A percentile compares a stretch with the other conserved stretches of the same genome.
These are phyloP conservation scores for Metarhizium humberi DNA, from an alignment of 2,329 filamentous ascomycete species.

Conservation along the genomic window DNA sequence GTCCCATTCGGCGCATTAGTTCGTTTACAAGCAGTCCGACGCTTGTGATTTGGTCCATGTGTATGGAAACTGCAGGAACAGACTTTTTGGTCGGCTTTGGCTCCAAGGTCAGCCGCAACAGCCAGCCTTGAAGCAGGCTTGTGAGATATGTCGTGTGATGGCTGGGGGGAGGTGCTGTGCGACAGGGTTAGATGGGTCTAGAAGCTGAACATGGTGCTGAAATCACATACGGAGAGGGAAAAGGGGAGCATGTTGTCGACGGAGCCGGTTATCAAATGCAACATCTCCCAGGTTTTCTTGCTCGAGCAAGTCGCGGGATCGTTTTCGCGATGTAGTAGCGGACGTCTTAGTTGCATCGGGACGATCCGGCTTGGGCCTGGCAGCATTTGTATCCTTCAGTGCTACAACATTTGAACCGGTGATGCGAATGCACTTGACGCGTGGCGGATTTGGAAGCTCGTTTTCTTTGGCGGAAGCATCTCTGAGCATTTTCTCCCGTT, in stretches of 20 bases:
- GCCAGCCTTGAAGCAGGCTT: slow-evolving; percentile 7
- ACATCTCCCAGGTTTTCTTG: neutral
- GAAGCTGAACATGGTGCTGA: neutral
- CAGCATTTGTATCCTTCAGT: neutral
- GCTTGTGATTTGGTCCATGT: slow-evolving; percentile 5
- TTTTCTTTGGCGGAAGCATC: slow-evolving; percentile 5
- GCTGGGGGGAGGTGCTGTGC: slow-evolving; percentile 5
- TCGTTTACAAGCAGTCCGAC: slow-evolving; percentile 10
- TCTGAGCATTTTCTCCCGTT: slow-evolving; percentile 15
- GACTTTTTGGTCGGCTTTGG: neutral
- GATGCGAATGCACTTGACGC: neutral
- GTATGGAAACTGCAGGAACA: neutral
- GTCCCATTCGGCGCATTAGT: neutral
- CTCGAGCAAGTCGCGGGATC: neutral
- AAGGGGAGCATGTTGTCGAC: neutral
- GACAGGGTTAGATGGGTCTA: neutral
- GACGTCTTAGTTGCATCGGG: neutral
- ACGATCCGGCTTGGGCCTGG: neutral
- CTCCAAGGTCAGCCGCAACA: slow-evolving; percentile 8
- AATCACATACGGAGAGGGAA: slow-evolving; percentile 1
- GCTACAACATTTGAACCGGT: slow-evolving; percentile 5
- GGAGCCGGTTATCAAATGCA: neutral
- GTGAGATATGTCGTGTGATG: slow-evolving; percentile 7
- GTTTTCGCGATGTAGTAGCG: neutral
- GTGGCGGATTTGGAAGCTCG: neutral